Conservation (phyloP, 164 flowering plant genomes). For the Stephania cephalantha region DNA sequence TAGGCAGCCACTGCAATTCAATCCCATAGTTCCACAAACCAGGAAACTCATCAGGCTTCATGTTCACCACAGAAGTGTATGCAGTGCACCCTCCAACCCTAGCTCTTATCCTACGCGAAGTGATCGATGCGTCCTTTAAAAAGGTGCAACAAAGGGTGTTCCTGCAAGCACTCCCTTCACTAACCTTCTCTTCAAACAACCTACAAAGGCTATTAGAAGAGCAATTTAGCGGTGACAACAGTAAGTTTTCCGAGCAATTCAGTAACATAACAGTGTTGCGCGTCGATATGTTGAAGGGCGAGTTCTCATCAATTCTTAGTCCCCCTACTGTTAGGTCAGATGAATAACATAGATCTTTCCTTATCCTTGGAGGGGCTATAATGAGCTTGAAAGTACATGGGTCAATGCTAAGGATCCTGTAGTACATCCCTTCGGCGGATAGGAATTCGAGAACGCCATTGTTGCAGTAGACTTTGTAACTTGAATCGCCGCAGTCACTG, state of each 20-base stretch:
- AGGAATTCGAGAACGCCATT: conserved; percentile 31
- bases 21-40: conserved; percentile 13
- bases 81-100: conserved; percentile 59
- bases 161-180: conserved; percentile 29
- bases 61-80: conserved; percentile 40
- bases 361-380: conserved; percentile 34
- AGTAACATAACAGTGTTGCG: conserved; percentile 49
- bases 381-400: conserved; percentile 27
- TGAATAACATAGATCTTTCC: conserved; percentile 31
- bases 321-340: conserved; percentile 43
- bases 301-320: conserved; percentile 30
- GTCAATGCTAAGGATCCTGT: conserved; percentile 39
- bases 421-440: conserved; percentile 34
- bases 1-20: conserved; percentile 7
- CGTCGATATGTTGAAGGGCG: conserved; percentile 50
- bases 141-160: conserved; percentile 46
- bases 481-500: conserved; percentile 40
- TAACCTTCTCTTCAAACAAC: conserved; percentile 29
- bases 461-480: conserved; percentile 47
- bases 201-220: conserved; percentile 44
- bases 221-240: conserved; percentile 50
- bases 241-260: conserved; percentile 35
- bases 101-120: conserved; percentile 39
- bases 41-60: conserved; percentile 20
- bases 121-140: conserved; percentile 49